Base-by-base conservation (phyloP, 1,284 basidiomycete genomes). In the Tilletia indica region DNA sequence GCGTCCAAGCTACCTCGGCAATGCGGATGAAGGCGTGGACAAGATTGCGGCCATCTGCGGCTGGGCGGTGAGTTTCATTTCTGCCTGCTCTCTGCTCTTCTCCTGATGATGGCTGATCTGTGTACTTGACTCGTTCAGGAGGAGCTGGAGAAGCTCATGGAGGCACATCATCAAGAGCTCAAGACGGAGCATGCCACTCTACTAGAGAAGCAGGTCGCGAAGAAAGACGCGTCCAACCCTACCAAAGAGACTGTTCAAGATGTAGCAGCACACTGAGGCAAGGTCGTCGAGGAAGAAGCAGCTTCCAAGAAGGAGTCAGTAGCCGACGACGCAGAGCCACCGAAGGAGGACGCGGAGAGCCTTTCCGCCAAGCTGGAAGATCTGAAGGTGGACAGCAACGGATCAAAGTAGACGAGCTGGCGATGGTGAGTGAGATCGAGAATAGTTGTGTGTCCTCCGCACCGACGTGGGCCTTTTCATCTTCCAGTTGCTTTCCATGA, bases 1-100 rank as follows among this genome's bases (percentile, higher is more conserved):
- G 87, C 85, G 0, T 85, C 89, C 34, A 89, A 89, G 77, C 25
- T 80, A 71, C 38, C 38, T 77, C 45, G 81, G 81, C 4, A 77
- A 81, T 19, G 77, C 78, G 0, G 82, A 84, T 47, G 75, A 80
- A 3, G 76, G 75, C 4, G 73, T 82, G 1, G 69, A 72, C 0
- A 68, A 73, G 54, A 63, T 82, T 25, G 79, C 78, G 14, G 72
- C 63, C 21, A 61, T 75, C 5, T 75, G 80, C 12, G 80, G 79
- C 1, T 82, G 80, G 80, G 68, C 80, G 69, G 68, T 70, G 61
- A 64, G 61, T 42, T 6, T 6, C 5, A 4, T 58, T 31, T 58
- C n/a, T 19, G 5, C 56, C 2, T n/a, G 1, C 14, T 39, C 34
- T 3, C 36, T 34, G 11, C 34, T 21, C 34, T 66, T 11, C 31